Evolutionary conservation across 163 green algal genomes (phyloP).

Genomic region (Scenedesmus sp.): DNA sequence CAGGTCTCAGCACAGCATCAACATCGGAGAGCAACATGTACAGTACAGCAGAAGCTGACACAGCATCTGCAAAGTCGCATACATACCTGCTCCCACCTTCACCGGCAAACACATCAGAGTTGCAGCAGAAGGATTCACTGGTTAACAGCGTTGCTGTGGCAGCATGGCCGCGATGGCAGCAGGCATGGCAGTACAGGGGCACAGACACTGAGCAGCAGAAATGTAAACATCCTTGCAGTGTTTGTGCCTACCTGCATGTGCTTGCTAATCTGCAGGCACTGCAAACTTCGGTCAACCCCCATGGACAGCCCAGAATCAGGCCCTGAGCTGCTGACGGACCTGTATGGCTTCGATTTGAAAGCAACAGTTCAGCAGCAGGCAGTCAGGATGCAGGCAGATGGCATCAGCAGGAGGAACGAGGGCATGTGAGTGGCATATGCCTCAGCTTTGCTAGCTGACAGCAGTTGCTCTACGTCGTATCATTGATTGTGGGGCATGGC

Average conservation of each 20-base stretch:
- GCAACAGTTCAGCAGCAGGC: slow-evolving; percentile 53
- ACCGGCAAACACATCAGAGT: background rate
- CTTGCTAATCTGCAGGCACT: background rate
- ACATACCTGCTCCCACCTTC: background rate
- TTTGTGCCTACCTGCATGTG: background rate
- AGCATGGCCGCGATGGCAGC: background rate
- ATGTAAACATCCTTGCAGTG: background rate
- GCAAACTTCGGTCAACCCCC: background rate
- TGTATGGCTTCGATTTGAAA: slow-evolving; percentile 67
- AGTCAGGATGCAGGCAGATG: slow-evolving; percentile 48
- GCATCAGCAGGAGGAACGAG: slow-evolving; percentile 16
- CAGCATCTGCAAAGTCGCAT: background rate
- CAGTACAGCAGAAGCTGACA: background rate
- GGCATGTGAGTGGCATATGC: background rate
- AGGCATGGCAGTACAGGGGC: background rate
- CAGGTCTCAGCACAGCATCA: too few relatives aligned
- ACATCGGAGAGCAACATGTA: background rate
- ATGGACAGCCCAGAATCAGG: background rate
- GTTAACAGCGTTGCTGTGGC: background rate
- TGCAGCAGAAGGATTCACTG: background rate
- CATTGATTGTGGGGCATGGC: background rate
- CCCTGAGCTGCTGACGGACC: slow-evolving; percentile 35
- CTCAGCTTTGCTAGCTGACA: background rate
- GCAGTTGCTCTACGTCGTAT: background rate
- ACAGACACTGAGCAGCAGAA: background rate